Percentiles rank a stretch among this genome's conserved stretches.
phyloP scores from a whole-genome alignment of 2,329 filamentous ascomycete genomes.

The Cyclaneusma minus region DNA sequence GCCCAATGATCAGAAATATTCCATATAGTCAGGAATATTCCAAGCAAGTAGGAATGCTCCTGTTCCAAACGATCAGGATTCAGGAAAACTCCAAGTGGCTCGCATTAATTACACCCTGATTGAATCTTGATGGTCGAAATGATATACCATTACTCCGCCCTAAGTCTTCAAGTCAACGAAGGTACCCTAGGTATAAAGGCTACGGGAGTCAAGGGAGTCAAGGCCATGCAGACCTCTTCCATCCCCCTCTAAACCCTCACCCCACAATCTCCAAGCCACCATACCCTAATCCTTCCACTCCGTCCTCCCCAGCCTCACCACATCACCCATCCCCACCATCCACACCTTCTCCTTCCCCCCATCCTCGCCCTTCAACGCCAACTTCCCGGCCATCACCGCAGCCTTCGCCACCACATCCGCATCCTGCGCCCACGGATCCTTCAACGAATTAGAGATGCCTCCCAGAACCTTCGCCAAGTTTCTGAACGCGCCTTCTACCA shows the following conservation, averaged over 20 bases:
- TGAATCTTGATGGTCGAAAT: too few relatives aligned
- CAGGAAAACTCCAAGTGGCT: too few relatives aligned
- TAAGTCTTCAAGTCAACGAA: too few relatives aligned
- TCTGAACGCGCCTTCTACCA: conserved; percentile 39
- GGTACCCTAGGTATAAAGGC: too few relatives aligned
- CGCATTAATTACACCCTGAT: too few relatives aligned
- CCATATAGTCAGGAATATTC: too few relatives aligned
- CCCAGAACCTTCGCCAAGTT: conserved; percentile 39
- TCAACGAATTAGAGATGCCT: conserved; percentile 33
- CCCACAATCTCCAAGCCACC: background rate
- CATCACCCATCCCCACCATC: conserved; percentile 30
- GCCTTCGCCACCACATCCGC: conserved; percentile 41
- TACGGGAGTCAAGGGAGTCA: too few relatives aligned
- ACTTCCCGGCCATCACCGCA: conserved; percentile 30
- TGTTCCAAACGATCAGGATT: too few relatives aligned
- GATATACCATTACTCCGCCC: too few relatives aligned
- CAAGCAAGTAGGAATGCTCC: too few relatives aligned
- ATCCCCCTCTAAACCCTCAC: conserved; percentile 3
- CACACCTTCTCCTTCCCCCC: conserved; percentile 27
- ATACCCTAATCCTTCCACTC: conserved; percentile 18
- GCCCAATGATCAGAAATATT: too few relatives aligned
- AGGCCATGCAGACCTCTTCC: too few relatives aligned
- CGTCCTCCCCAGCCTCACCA: conserved; percentile 31
- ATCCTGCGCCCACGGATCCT: conserved; percentile 51
- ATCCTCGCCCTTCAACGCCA: conserved; percentile 25